Percentiles rank a stretch among this genome's conserved stretches.
Evolutionary conservation across 441 rosid species (phyloP).

Genomic region (Mallotus japonicus): DNA sequence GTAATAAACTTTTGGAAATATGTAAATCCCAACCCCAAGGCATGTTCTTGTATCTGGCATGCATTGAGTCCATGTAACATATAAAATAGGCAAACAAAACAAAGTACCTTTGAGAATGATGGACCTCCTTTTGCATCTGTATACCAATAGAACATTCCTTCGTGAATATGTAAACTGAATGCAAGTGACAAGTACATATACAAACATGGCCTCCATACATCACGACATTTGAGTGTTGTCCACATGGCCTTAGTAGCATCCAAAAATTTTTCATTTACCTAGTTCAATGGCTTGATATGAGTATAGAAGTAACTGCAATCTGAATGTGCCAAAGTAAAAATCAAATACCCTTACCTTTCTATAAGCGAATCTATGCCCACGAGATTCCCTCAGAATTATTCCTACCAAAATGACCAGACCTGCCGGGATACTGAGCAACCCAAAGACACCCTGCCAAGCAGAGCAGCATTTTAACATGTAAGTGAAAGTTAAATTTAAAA

Average conservation of each 20-base stretch:
- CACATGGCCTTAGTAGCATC: slow-evolving; percentile 58
- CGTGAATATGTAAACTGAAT: slow-evolving; percentile 59
- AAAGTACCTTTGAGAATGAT: slow-evolving; percentile 57
- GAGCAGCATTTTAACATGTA: slow-evolving; percentile 18
- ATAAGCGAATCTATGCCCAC: slow-evolving; percentile 36
- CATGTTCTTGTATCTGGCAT: background rate
- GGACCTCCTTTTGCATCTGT: slow-evolving; percentile 71
- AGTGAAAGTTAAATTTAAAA: background rate
- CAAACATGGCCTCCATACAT: slow-evolving; percentile 72
- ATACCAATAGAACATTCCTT: slow-evolving; percentile 83
- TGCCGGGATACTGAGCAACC: slow-evolving; percentile 56
- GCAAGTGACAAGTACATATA: slow-evolving; percentile 66
- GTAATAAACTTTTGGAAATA: background rate
- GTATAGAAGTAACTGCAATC: background rate
- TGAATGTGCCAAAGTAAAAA: background rate
- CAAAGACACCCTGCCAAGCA: slow-evolving; percentile 49
- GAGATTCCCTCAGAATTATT: slow-evolving; percentile 51
- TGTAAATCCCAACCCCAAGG: background rate
- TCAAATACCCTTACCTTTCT: slow-evolving; percentile 38
- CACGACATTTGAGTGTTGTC: slow-evolving; percentile 53
- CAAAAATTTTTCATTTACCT: slow-evolving; percentile 55
- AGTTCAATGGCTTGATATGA: slow-evolving; percentile 20
- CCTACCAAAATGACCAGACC: slow-evolving; percentile 53
- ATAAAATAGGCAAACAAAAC: slow-evolving; percentile 8
- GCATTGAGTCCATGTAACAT: background rate